Evolutionary conservation across 371 early-diverging fungal species (phyloP).

Genomic region (Massospora cicadina): DNA sequence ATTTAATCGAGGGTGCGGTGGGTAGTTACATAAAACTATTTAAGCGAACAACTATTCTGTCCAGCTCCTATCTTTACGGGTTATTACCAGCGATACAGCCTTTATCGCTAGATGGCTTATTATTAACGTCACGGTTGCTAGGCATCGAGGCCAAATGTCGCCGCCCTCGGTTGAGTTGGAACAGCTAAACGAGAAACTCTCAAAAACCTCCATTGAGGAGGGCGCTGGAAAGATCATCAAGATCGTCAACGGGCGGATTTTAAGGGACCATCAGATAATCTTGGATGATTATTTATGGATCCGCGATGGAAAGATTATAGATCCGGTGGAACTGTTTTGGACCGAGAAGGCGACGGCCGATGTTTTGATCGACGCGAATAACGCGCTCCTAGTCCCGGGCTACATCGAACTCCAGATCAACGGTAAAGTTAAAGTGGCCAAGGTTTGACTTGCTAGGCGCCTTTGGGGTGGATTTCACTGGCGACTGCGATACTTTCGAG

Average conservation of each 20-base stretch:
- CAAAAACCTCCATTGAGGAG: not conserved
- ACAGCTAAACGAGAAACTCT: not conserved
- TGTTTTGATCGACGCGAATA: conserved; percentile 50
- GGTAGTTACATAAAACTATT: too few species aligned
- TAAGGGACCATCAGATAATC: conserved; percentile 49
- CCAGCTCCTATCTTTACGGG: too few species aligned
- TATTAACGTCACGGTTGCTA: too few species aligned
- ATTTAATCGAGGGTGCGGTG: too few species aligned
- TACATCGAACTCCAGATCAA: conserved; percentile 74
- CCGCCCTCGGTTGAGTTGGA: too few species aligned
- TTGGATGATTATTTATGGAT: conserved; percentile 55
- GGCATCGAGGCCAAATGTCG: too few species aligned
- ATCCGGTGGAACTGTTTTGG: conserved; percentile 55
- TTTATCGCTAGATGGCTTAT: too few species aligned
- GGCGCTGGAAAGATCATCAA: conserved; percentile 25
- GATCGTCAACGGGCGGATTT: conserved; percentile 56
- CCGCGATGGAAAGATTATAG: conserved; percentile 55
- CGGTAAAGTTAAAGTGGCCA: conserved; percentile 18
- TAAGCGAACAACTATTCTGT: too few species aligned
- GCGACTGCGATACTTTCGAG: conserved; percentile 24
- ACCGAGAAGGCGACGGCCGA: conserved; percentile 43
- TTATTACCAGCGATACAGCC: too few species aligned
- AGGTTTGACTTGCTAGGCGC: conserved; percentile 25
- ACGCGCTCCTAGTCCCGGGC: conserved; percentile 55
- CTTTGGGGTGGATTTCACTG: conserved; percentile 71